These are phyloP conservation scores for Cryphonectria naterciae DNA, from an alignment of 2,329 filamentous ascomycete genomes.

Conservation along the genomic window DNA sequence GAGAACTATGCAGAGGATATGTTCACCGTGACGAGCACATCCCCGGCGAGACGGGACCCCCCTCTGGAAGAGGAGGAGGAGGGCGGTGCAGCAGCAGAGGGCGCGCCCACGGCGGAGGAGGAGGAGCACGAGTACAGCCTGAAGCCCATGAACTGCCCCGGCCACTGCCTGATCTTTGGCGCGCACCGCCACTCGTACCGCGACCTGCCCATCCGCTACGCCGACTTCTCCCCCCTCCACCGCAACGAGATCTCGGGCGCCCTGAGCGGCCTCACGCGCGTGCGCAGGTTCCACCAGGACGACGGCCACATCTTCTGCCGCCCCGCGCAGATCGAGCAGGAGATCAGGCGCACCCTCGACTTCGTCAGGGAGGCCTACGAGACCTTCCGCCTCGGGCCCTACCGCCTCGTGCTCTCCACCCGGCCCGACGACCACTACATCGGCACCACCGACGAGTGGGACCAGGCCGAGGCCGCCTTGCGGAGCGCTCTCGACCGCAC, in stretches of 20 bases:
- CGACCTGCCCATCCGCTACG: conserved; percentile 81
- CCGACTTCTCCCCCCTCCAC: conserved; percentile 86
- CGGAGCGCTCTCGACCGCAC: conserved; percentile 64
- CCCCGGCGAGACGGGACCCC: conserved; percentile 42
- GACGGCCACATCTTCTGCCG: conserved; percentile 91
- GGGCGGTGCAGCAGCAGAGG: conserved; percentile 31
- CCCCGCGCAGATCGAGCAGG: conserved; percentile 72
- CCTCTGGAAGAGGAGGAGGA: conserved; percentile 28
- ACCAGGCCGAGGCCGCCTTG: conserved; percentile 69
- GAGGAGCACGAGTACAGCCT: conserved; percentile 77
- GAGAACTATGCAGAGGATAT: conserved; percentile 92
- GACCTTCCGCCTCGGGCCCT: conserved; percentile 71
- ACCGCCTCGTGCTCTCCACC: conserved; percentile 78
- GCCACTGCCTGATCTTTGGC: conserved; percentile 83
- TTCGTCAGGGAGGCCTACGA: conserved; percentile 76
- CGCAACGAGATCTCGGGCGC: conserved; percentile 84
- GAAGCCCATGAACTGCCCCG: conserved; percentile 93
- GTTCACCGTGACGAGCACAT: conserved; percentile 74
- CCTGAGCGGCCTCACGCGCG: conserved; percentile 79
- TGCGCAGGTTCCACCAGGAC: conserved; percentile 87
- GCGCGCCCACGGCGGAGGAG: conserved; percentile 37
- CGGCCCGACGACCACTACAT: conserved; percentile 78
- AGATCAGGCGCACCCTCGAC: conserved; percentile 74
- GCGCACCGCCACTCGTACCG: conserved; percentile 75
- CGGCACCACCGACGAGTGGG: conserved; percentile 70